Evolutionary conservation across 345 rosid genomes (phyloP).

Genomic region (Brassica incana): DNA sequence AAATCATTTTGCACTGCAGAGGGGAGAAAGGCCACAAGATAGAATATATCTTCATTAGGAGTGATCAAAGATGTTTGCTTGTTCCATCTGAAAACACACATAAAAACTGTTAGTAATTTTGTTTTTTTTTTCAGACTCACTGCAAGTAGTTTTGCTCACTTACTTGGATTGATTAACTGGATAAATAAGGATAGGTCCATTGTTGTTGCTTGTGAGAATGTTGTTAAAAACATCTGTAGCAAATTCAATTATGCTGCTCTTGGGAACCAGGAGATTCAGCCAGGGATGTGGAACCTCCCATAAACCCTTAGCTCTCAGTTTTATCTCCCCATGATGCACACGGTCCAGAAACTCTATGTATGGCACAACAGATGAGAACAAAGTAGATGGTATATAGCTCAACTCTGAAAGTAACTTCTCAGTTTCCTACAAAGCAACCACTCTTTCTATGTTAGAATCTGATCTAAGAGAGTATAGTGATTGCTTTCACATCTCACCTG

Average conservation of each 20-base stretch:
- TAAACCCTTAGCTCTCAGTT: constrained; percentile 70
- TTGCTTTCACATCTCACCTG: constrained; percentile 47
- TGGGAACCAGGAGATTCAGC: constrained; percentile 83
- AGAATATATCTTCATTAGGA: constrained; percentile 78
- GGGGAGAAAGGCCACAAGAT: constrained; percentile 73
- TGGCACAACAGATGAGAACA: constrained; percentile 68
- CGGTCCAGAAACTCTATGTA: constrained; percentile 79
- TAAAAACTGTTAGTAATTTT: neutral
- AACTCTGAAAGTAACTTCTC: constrained; percentile 60
- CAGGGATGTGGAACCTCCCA: constrained; percentile 99
- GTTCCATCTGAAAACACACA: constrained; percentile 66
- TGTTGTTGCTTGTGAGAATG: constrained; percentile 61
- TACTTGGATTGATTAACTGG: constrained; percentile 86
- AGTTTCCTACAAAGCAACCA: constrained; percentile 50
- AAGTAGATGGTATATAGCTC: constrained; percentile 69
- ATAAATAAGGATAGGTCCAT: constrained; percentile 90
- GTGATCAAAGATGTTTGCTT: constrained; percentile 67
- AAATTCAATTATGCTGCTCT: constrained; percentile 57
- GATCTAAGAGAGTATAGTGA: neutral
- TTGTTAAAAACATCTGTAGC: constrained; percentile 65
- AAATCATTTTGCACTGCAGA: constrained; percentile 71
- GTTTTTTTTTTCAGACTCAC: neutral
- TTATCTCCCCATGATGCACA: constrained; percentile 67
- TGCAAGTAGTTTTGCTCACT: constrained; percentile 11
- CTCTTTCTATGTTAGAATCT: constrained; percentile 17